A percentile compares a stretch with the other conserved stretches of the same genome.
These are phyloP conservation scores for Aquilaria malaccensis DNA, from an alignment of 345 rosid species.

Conservation along the genomic window DNA sequence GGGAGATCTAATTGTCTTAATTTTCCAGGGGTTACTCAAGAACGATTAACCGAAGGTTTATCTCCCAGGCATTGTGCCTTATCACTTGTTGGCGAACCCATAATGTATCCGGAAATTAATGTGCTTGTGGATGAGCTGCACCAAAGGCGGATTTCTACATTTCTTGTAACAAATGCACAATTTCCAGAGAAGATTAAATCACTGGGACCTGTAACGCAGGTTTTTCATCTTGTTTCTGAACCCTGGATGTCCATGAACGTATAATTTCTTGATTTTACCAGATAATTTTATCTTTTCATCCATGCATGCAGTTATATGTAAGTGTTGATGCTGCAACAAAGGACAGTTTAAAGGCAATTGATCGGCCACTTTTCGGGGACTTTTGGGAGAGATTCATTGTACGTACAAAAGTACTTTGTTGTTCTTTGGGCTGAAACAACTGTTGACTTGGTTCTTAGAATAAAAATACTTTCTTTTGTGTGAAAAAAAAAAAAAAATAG, in stretches of 20 bases:
- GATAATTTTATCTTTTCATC: conserved; percentile 13
- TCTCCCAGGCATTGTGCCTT: conserved; percentile 92
- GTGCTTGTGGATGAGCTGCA: conserved; percentile 90
- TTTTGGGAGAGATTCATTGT: conserved; percentile 96
- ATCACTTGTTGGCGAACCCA: conserved; percentile 97
- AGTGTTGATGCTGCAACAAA: conserved; percentile 99
- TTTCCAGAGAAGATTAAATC: conserved; percentile 83
- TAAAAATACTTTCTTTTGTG: no score
- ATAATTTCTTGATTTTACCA: conserved; percentile 1
- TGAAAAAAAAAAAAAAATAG: no score
- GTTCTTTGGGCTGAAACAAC: no score
- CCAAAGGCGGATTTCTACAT: conserved; percentile 70
- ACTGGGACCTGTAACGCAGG: conserved; percentile 89
- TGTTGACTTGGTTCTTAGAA: no score
- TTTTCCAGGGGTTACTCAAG: conserved; percentile 73
- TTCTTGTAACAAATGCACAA: conserved; percentile 97
- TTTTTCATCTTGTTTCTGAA: conserved; percentile 19
- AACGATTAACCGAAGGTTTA: conserved; percentile 75
- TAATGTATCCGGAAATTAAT: conserved; percentile 95
- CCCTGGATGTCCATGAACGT: neutral
- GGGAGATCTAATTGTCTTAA: conserved; percentile 9
- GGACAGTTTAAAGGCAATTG: conserved; percentile 94
- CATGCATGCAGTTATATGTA: conserved; percentile 70
- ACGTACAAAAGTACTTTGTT: conserved; percentile 17
- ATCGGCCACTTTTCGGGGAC: conserved; percentile 93